Evolutionary conservation across 1,284 basidiomycete genomes (phyloP).

Genomic region (Cryptococcus wingfieldii): DNA sequence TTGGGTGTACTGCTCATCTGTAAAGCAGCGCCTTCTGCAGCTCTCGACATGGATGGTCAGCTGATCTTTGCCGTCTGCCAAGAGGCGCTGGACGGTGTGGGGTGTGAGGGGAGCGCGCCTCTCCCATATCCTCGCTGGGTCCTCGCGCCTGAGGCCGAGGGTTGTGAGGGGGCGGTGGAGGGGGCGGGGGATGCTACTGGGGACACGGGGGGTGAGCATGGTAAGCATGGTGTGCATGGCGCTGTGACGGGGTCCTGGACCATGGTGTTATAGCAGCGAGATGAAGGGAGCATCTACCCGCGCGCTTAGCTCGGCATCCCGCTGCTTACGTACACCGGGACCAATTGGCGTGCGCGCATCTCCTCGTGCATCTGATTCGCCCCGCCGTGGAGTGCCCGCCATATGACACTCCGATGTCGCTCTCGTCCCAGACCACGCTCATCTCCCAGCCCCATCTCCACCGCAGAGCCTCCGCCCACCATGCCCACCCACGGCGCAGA

Average conservation of each 20-base stretch:
- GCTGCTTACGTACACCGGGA: too few relatives aligned
- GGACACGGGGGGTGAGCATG: neutral
- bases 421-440: constrained; percentile 37
- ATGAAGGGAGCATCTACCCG: neutral
- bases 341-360: too few relatives aligned
- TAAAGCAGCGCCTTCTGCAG: constrained; percentile 70
- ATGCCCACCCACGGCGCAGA: constrained; percentile 11
- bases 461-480: constrained; percentile 3
- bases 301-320: neutral
- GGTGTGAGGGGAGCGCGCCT: constrained; percentile 78
- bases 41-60: constrained; percentile 69
- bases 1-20: constrained; percentile 60
- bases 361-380: too few relatives aligned
- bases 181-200: neutral
- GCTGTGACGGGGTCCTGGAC: too few relatives aligned
- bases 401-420: too few relatives aligned
- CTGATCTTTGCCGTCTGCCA: constrained; percentile 42
- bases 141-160: constrained; percentile 70
- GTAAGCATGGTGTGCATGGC: neutral
- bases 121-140: constrained; percentile 77
- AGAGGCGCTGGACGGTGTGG: constrained; percentile 60
- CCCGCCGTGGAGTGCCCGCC: too few relatives aligned
- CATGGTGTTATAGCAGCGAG: neutral
- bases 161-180: constrained; percentile 34
- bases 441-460: constrained; percentile 25